Evolutionary conservation across 148 eudicot genomes (phyloP), one percentile per base, ranked within the genome.

Genomic region (Camellia japonica): DNA sequence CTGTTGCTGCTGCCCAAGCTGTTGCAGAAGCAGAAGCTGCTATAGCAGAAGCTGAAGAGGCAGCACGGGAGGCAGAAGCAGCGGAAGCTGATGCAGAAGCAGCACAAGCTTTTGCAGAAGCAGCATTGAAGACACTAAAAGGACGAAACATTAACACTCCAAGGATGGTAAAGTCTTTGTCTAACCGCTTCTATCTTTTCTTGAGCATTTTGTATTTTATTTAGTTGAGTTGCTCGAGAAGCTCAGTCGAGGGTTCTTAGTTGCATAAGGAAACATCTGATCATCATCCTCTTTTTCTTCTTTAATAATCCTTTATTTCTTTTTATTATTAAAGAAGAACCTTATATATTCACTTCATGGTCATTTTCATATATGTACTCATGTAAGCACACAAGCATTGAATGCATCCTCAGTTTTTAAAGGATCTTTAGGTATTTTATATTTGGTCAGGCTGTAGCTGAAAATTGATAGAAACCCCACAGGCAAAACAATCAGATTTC

Each of bases 1-100:
- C 93, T 5, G 87, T 87, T 47, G 98, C 93, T 84, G 97, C 97
- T 44, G 95, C 97, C 65, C 93, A 83, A 76, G 98, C 98, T 41
- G 97, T 94, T 80, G 88, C 95, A 14, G 98, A 94, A 88, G 98
- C 98, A 20, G 98, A 94, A 84, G 87, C 90, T 73, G 97, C 97
- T 55, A 89, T 93, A 66, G 95, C 92, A 65, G 97, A 91, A 82
- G 98, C 98, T 49, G 97, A 93, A 87, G 97, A 94, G 80, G 98
- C 98, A 20, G 95, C 90, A 68, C 85, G 90, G 84, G 98, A 94
- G 81, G 98, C 97, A 3, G 98, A 92, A 82, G 98, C 92, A 79
- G 98, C 98, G 1, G 97, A 94, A 76, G 95, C 95, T 74, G 96
- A 90, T 82, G 97, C 95, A 23, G 91, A 89, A 80, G 94, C 92